Evolutionary conservation across 495 filamentous ascomycete genomes (phyloP), one percentile per base, ranked within the genome.

Genomic region (Annulohypoxylon stygium): DNA sequence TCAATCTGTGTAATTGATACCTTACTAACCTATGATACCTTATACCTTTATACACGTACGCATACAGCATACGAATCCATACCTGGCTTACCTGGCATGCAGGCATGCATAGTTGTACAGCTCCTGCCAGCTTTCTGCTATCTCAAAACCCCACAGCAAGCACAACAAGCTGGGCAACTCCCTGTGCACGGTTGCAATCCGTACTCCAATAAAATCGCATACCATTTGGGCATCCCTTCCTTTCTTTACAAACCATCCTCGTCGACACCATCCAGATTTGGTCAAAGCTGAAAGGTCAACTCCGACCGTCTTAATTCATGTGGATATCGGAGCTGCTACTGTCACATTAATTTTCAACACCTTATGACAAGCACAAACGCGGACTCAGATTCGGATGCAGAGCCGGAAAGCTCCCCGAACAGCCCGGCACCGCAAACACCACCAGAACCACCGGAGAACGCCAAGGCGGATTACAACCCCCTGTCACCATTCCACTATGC

Each of bases 311-410:
- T 41, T 41, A 37, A 43, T 65, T 43, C 20, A 59, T 39, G 45
- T 73, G 39, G 59, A 58, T 64, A 57, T 57, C 37, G 20, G 41
- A 36, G 41, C 53, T 53, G 30, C n/a, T 25, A 16, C n/a, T 25
- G 16, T 30, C 48, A 43, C 43, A 10, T 62, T 23, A 2, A 6
- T 54, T 30, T 30, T 20, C 34, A 30, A 36, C 34, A 16, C 41
- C 37, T 67, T 59, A 75, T 75, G 73, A 43, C 64, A 39, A 60
- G 55, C 18, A 62, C 30, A 30, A 30, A 30, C 18, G 59, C 54
- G 54, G 69, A 72, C 12, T 67, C 73, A 39, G 69, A 72, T 18
- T 67, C 73, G 47, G 73, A 75, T 54, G 41, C 69, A 65, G 73
- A 72, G 20, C 73, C 73, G 59, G 64, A 75, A 26, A 71, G 64